Percentiles rank a stretch among this genome's conserved stretches.
phyloP scores from a whole-genome alignment of 2,329 filamentous ascomycete genomes.

The Talaromyces sp. region DNA sequence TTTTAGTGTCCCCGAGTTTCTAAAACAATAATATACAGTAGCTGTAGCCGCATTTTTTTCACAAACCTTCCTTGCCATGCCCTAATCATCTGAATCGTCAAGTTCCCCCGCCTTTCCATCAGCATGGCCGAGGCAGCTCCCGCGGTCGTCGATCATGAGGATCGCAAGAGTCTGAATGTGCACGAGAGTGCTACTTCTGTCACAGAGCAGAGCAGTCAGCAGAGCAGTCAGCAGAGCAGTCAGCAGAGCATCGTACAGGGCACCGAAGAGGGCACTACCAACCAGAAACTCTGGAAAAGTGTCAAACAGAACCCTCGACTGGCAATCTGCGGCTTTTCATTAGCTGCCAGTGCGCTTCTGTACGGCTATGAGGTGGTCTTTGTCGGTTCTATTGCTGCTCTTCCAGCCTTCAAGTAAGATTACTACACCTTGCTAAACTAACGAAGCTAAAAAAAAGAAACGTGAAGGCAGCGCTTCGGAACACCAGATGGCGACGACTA shows the following conservation, averaged over 20 bases:
- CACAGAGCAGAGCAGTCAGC: not conserved
- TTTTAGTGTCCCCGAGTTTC: not conserved
- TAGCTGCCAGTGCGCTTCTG: constrained; percentile 12
- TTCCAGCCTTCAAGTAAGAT: constrained; percentile 24
- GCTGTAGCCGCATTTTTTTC: no score
- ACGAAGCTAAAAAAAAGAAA: not conserved
- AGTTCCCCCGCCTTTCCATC: not conserved
- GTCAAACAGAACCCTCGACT: not conserved
- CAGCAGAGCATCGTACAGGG: not conserved
- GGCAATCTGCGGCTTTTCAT: not conserved
- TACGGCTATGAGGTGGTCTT: constrained; percentile 25
- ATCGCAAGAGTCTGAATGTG: not conserved
- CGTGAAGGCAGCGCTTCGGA: not conserved
- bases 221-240: not conserved
- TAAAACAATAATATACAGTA: not conserved
- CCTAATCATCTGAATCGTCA: not conserved
- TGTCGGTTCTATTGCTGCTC: constrained; percentile 20
- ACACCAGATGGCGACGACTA: constrained; percentile 20
- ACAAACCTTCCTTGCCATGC: not conserved
- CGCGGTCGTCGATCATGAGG: not conserved
- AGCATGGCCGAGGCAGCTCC: not conserved
- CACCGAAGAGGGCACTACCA: not conserved
- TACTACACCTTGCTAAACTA: constrained; percentile 19
- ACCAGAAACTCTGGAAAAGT: not conserved
- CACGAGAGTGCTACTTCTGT: not conserved